Conservation (phyloP, 108 stramenopile genomes). For the Cyclotella cryptica region DNA sequence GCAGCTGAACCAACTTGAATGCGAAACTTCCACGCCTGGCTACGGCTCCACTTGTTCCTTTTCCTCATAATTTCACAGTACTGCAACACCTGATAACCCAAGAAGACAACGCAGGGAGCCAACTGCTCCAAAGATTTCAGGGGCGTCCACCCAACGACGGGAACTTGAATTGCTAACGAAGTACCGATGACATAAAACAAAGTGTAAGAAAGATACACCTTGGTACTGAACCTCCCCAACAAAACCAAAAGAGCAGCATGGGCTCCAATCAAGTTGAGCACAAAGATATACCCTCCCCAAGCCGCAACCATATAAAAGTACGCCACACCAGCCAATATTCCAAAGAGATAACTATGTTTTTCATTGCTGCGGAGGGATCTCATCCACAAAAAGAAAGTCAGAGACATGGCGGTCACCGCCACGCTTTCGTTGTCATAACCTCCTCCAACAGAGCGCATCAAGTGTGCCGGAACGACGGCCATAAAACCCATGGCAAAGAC, state of each 20-base stretch:
- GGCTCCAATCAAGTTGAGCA: constrained; percentile 95
- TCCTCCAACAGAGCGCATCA: constrained; percentile 97
- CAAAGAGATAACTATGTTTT: constrained; percentile 62
- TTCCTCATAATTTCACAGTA: constrained; percentile 70
- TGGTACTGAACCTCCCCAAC: constrained; percentile 83
- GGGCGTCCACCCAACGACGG: constrained; percentile 92
- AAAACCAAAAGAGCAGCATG: constrained; percentile 89
- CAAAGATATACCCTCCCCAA: constrained; percentile 99
- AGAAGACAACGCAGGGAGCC: constrained; percentile 76
- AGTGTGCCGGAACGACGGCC: constrained; percentile 94
- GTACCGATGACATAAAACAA: constrained; percentile 95
- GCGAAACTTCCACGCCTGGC: constrained; percentile 69
- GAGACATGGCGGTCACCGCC: constrained; percentile 93
- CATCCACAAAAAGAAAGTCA: constrained; percentile 96
- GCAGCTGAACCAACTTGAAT: constrained; percentile 59
- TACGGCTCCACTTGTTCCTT: constrained; percentile 56
- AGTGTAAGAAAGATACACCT: constrained; percentile 91
- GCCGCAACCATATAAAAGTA: constrained; percentile 92
- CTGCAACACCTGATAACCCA: constrained; percentile 76
- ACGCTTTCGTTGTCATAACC: constrained; percentile 98
- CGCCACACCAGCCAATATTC: constrained; percentile 74
- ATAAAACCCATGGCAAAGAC: constrained; percentile 92
- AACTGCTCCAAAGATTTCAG: constrained; percentile 91
- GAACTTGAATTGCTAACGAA: constrained; percentile 92
- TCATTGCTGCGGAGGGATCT: constrained; percentile 65